These are phyloP conservation scores for Alternaria ventricosa DNA, from an alignment of 2,329 filamentous ascomycete genomes.

Conservation along the genomic window DNA sequence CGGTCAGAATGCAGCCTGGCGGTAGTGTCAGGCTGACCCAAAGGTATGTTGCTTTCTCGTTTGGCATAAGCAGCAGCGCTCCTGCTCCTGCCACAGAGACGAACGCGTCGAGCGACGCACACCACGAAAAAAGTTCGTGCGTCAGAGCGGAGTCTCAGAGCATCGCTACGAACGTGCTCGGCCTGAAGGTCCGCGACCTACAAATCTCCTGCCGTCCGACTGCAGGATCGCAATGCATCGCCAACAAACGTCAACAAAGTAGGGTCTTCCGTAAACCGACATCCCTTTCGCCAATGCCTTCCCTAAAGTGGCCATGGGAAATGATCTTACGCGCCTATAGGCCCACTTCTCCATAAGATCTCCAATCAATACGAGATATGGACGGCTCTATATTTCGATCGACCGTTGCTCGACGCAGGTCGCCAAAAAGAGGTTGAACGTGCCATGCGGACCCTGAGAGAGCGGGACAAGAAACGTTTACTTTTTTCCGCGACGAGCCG, in stretches of 20 bases:
- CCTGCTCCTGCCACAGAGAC: not conserved
- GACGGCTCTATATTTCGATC: slow-evolving; percentile 12
- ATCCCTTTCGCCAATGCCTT: not conserved
- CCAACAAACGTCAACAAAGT: slow-evolving; percentile 1
- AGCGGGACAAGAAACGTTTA: slow-evolving; percentile 1
- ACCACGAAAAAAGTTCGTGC: not conserved
- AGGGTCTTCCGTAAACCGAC: slow-evolving; percentile 2
- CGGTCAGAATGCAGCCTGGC: not conserved
- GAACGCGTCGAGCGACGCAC: not conserved
- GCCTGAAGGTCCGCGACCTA: not conserved
- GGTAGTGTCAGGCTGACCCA: not conserved
- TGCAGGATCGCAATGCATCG: slow-evolving; percentile 13
- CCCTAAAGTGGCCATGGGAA: not conserved
- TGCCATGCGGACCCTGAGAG: slow-evolving; percentile 13
- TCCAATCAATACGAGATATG: not conserved
- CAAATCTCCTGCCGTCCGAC: slow-evolving; percentile 5
- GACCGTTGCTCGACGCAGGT: slow-evolving; percentile 11
- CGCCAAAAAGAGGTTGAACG: slow-evolving; percentile 6
- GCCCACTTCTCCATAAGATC: not conserved
- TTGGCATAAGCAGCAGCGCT: not conserved
- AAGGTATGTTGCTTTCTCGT: not conserved
- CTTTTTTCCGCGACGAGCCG: slow-evolving; percentile 13
- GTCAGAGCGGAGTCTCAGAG: not conserved
- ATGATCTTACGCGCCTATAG: slow-evolving; percentile 5
- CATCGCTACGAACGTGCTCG: not conserved